Evolutionary conservation across 495 filamentous ascomycete species (phyloP), one percentile per base, ranked within the genome.

Genomic region (Aspergillus coremiiformis): DNA sequence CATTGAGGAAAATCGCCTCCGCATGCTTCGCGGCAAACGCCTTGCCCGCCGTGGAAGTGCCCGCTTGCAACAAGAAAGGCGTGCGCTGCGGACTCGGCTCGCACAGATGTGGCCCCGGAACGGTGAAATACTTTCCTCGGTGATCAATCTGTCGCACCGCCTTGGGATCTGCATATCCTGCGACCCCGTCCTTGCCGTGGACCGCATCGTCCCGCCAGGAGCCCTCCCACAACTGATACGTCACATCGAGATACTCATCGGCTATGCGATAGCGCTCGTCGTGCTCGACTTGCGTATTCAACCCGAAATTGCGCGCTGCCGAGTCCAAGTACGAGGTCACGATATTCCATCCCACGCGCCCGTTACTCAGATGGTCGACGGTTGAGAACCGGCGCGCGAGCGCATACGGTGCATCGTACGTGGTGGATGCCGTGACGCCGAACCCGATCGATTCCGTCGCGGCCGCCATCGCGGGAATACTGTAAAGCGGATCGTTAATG

Each of bases 171-270:
- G 78, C 78, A 63, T 84, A 85, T 24, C 79, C 61, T 12, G 48
- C 39, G 4, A 59, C 66, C 5, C 73, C 71, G 4, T 54, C 64
- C 21, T 70, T 55, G 32, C 66, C 52, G 32, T 62, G 59, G 29
- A 87, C 78, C 12, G 84, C 82, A 44, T 84, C 84, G 49, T 84
- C 79, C 21, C 81, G 67, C 82, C 82, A 87, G 0, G 80, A 84
- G 14, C 76, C 79, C 54, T 86, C 78, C 66, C 78, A 79, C 10
- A 88, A 75, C 62, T 85, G 84, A 68, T 87, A 87, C 35, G 84
- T 76, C 19, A 87, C 81, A 21, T 75, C 66, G 45, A 87, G 63
- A 61, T 86, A 88, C 58, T 88, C 84, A 41, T 85, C 78, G 1
- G 82, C 83, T 54, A 80, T 77, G 26, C 71, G 75, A 63, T 87